These are phyloP conservation scores for Trichoderma lentiforme DNA, from an alignment of 2,329 filamentous ascomycete genomes.

Conservation along the genomic window DNA sequence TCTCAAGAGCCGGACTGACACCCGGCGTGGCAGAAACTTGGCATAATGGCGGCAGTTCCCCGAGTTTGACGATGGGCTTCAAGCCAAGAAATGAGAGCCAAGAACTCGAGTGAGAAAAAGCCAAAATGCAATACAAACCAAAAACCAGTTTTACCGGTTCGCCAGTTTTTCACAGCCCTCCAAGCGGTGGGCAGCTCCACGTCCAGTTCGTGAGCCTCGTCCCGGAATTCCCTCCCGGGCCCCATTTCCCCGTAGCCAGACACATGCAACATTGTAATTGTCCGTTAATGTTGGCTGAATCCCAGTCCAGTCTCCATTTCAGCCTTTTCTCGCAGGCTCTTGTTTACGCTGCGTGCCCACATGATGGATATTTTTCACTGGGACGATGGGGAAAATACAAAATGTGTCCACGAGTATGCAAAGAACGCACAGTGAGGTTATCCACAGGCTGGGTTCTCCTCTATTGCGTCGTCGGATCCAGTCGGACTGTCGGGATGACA, in stretches of 20 bases:
- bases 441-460: neutral
- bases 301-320: neutral
- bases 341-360: neutral
- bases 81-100: neutral
- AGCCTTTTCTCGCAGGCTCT: neutral
- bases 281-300: neutral
- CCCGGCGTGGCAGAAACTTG: neutral
- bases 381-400: neutral
- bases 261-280: neutral
- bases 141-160: neutral
- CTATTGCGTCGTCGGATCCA: slow-evolving; percentile 1
- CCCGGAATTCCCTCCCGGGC: neutral
- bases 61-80: neutral
- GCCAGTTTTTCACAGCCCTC: neutral
- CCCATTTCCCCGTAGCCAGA: neutral
- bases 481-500: slow-evolving; percentile 1
- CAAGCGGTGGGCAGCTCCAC: neutral
- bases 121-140: neutral
- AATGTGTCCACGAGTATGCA: neutral
- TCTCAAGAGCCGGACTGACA: neutral
- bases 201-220: neutral
- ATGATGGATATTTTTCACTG: neutral
- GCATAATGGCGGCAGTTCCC: neutral
- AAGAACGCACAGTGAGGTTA: neutral
- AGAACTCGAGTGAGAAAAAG: neutral